Conservation (phyloP, 2,329 filamentous ascomycete species). For the Neoarthrinium moseri region DNA sequence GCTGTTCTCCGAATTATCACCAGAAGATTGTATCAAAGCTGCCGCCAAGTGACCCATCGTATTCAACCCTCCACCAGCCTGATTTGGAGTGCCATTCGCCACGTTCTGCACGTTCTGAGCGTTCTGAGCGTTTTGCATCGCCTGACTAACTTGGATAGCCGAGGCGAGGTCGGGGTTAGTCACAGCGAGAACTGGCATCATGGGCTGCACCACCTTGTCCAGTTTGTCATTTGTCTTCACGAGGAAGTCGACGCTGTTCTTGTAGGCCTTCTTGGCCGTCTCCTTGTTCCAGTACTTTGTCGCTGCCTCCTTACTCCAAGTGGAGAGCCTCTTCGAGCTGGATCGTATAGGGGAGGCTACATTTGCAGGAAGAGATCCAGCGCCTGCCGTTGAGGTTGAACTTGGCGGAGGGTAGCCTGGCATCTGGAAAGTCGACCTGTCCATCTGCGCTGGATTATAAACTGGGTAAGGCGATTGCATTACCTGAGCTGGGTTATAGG, state of each 20-base stretch:
- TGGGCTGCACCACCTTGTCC: conserved; percentile 5
- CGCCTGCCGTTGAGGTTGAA: neutral
- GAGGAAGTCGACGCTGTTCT: conserved; percentile 2
- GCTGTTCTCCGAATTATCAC: neutral
- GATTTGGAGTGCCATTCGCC: neutral
- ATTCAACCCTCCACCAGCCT: neutral
- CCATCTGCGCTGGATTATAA: neutral
- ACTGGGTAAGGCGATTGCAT: neutral
- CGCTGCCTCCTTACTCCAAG: neutral
- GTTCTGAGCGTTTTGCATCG: too few relatives aligned
- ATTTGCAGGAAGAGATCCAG: neutral
- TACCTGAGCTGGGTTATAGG: too few relatives aligned
- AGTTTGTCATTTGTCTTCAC: conserved; percentile 5
- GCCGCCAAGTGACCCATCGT: too few relatives aligned
- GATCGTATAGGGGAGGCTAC: neutral
- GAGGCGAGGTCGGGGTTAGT: conserved; percentile 6
- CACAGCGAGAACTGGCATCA: conserved; percentile 7
- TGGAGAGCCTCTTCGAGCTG: neutral
- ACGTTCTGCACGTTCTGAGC: neutral
- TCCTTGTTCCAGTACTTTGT: conserved; percentile 8
- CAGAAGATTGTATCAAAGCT: neutral
- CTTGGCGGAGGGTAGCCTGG: neutral
- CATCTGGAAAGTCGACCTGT: neutral
- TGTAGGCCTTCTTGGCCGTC: conserved; percentile 9
- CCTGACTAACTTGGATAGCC: neutral